Evolutionary conservation across 2,329 filamentous ascomycete genomes (phyloP), one percentile per base, ranked within the genome.

Genomic region (Epichloe sp.): DNA sequence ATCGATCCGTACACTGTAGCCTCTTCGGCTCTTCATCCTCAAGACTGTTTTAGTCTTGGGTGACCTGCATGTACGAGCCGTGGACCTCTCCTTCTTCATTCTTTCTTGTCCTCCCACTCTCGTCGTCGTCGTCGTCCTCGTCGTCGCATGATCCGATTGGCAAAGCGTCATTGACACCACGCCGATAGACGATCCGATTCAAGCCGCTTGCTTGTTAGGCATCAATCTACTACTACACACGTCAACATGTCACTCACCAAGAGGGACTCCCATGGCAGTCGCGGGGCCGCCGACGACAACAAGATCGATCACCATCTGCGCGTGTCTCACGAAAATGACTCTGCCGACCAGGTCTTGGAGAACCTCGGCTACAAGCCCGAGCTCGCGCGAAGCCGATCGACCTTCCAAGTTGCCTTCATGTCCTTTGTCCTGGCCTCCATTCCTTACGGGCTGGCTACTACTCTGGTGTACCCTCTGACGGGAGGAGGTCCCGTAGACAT

Each of bases 371-470:
- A 86, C 71, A 79, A 78, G 64, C 73, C 80, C 50, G 81, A 86
- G 66, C 66, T 86, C 53, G 66, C 73, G 47, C 78, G 82, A 53
- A 83, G 76, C 60, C 76, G 82, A 50, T 85, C 82, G 44, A 85
- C 82, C 2, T 71, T 79, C 56, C 81, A 85, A 65, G 82, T 85
- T 49, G 80, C 81, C 58, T 85, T 85, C 73, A 86, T 85, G 82
- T 84, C 81, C 54, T 88, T 87, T 61, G 83, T 87, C 57, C 76
- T 88, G 50, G 83, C 84, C 46, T 83, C 83, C 3, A 85, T 87
- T 54, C 84, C 84, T 10, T 88, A 86, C 65, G 84, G 84, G 59
- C 73, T 88, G 40, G 77, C 82, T 44, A 88, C 84, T 1, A 87
- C 82, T 7, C 65, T 87, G 57, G 75, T 74, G 65, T 86, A 85